Evolutionary conservation across 306 rosid species (phyloP), one percentile per base, ranked within the genome.

Genomic region (Mimosa pudica): DNA sequence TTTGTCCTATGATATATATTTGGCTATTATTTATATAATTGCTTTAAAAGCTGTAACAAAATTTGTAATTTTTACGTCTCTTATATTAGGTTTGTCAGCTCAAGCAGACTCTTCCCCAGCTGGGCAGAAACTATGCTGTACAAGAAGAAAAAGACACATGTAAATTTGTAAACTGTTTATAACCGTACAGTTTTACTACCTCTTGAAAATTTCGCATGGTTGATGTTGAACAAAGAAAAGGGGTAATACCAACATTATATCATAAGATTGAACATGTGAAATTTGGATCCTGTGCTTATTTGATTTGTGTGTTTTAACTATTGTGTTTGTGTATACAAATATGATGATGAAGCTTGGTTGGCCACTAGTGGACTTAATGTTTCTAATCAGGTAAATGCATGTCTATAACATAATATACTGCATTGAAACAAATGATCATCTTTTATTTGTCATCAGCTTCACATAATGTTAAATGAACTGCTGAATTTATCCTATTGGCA

Each of bases 121-220:
- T 95, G 89, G 98, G 93, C 93, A 87, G 87, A 80, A 95, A 91
- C 92, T 92, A 89, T 79, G 98, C 96, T 64, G 91, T 86, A 75
- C 89, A 85, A 77, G 90, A 84, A 75, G 98, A 92, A 79, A 91
- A 95, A 81, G 93, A 89, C 69, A 85, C 90, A 73, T 77, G 98
- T 95, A 83, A 86, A 64, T 47, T 47, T 70, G 74, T 45, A 4
- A 10, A 70, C 74, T 83, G 80, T 66, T 63, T 62, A 18, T 60
- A 44, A 24, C 77, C 78, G 41, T 77, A 70, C 16, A 63, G 30
- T 80, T 77, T 52, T 70, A 64, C 75, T 80, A 74, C 55, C 66
- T 63, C 66, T 63, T 70, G 70, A 35, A 74, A 65, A 77, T 35
- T 61, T 76, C 67, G 63, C 36, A 72, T 60, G 57, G 71, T 61